Conservation (phyloP, 345 rosid species). For the Pistacia integerrima region DNA sequence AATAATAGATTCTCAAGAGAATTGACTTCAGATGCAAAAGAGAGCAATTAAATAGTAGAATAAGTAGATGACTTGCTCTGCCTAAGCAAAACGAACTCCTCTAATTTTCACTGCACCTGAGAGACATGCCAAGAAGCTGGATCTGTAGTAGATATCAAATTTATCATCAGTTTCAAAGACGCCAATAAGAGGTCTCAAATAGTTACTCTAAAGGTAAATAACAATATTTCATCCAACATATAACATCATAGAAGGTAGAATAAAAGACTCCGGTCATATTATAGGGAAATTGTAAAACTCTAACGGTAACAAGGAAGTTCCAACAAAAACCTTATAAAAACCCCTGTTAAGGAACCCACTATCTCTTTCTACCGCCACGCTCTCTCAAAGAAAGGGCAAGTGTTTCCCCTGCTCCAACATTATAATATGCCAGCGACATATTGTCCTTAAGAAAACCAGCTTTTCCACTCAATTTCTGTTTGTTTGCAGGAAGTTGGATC, state of each 20-base stretch:
- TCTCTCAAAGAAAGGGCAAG: slow-evolving; percentile 56
- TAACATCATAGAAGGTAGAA: background rate
- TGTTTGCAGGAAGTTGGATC: slow-evolving; percentile 63
- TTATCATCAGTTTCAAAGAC: slow-evolving; percentile 26
- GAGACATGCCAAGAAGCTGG: slow-evolving; percentile 26
- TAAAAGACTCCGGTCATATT: slow-evolving; percentile 1
- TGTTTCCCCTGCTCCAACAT: slow-evolving; percentile 45
- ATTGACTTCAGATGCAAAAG: background rate
- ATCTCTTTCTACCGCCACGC: slow-evolving; percentile 72
- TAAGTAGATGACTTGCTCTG: slow-evolving; percentile 11
- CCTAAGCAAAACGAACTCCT: slow-evolving; percentile 16
- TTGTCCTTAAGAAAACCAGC: slow-evolving; percentile 69
- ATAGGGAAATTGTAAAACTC: slow-evolving; percentile 1
- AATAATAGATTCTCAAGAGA: background rate
- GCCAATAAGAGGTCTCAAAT: slow-evolving; percentile 10
- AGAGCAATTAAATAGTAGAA: background rate
- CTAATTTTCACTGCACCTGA: background rate
- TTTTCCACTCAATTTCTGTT: slow-evolving; percentile 67
- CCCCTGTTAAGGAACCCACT: slow-evolving; percentile 10
- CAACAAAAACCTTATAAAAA: slow-evolving; percentile 21
- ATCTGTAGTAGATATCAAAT: slow-evolving; percentile 30
- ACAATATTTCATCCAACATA: slow-evolving; percentile 20
- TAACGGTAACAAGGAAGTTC: slow-evolving; percentile 5
- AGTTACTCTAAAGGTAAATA: slow-evolving; percentile 9
- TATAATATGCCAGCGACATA: slow-evolving; percentile 56